These are phyloP conservation scores for Dryas integrifolia DNA, from an alignment of 331 rosid species.

Conservation along the genomic window DNA sequence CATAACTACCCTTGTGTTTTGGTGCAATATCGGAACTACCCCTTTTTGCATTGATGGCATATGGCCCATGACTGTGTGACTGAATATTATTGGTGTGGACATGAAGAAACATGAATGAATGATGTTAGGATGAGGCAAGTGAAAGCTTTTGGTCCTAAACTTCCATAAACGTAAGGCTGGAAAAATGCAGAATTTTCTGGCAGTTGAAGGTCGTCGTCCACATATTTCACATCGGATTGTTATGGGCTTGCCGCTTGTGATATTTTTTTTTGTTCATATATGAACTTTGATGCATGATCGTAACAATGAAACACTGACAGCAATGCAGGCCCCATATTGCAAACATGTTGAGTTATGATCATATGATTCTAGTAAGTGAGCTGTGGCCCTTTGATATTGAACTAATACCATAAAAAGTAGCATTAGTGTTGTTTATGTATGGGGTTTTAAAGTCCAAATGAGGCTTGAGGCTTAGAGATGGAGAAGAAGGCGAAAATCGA, in stretches of 20 bases:
- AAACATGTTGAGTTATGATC: slow-evolving; percentile 16
- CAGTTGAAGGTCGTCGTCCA: slow-evolving; percentile 63
- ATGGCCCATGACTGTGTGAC: slow-evolving; percentile 53
- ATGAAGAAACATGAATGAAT: slow-evolving; percentile 35
- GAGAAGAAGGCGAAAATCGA: neutral
- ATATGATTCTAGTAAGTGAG: slow-evolving; percentile 21
- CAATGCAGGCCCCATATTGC: slow-evolving; percentile 30
- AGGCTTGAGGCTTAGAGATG: no score
- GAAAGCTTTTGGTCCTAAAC: slow-evolving; percentile 36
- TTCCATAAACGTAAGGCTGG: slow-evolving; percentile 23
- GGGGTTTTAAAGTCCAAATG: no score
- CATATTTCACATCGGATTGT: slow-evolving; percentile 48
- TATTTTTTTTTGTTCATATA: slow-evolving; percentile 27
- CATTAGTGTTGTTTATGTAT: slow-evolving; percentile 14
- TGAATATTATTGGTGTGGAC: slow-evolving; percentile 44
- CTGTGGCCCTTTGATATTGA: slow-evolving; percentile 19
- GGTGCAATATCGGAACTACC: slow-evolving; percentile 27
- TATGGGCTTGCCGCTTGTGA: slow-evolving; percentile 29
- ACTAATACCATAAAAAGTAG: slow-evolving; percentile 12
- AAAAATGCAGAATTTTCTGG: slow-evolving; percentile 28
- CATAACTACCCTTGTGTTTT: slow-evolving; percentile 17
- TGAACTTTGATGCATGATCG: slow-evolving; percentile 26
- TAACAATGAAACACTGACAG: slow-evolving; percentile 33
- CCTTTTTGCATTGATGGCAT: slow-evolving; percentile 42
- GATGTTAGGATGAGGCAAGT: slow-evolving; percentile 44